phyloP scores from a whole-genome alignment of 2,329 filamentous ascomycete genomes.

The Microsporum canis region DNA sequence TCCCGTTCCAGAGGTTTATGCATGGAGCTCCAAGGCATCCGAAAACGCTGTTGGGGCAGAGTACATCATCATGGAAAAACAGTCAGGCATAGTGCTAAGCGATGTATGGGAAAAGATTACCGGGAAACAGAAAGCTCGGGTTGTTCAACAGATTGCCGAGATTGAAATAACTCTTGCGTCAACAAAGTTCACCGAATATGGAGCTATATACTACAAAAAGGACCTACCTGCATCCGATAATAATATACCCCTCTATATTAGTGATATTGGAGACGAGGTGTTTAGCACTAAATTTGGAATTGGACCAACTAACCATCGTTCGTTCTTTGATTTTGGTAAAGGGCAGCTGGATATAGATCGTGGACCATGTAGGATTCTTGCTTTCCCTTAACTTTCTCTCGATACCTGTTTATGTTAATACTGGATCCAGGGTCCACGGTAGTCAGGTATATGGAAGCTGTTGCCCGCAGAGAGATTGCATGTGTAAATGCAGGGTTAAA shows the following conservation, averaged over 20 bases:
- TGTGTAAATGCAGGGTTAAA: conserved; percentile 20
- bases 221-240: conserved; percentile 11
- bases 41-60: conserved; percentile 24
- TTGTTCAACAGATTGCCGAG: conserved; percentile 24
- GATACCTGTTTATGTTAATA: conserved; percentile 4
- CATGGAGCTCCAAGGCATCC: conserved; percentile 10
- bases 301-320: conserved; percentile 16
- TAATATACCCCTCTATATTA: conserved; percentile 8
- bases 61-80: conserved; percentile 28
- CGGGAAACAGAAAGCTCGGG: conserved; percentile 16
- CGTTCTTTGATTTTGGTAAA: conserved; percentile 18
- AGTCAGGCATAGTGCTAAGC: conserved; percentile 13
- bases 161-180: conserved; percentile 26
- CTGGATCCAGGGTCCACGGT: conserved; percentile 21
- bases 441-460: conserved; percentile 23
- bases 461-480: conserved; percentile 24
- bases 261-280: conserved; percentile 16
- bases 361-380: conserved; percentile 16
- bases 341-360: conserved; percentile 15
- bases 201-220: conserved; percentile 16
- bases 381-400: conserved; percentile 4
- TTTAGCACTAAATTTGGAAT: conserved; percentile 13
- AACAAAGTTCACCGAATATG: conserved; percentile 15
- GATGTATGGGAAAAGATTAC: conserved; percentile 17
- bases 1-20: conserved; percentile 13